Conservation (phyloP, 1,284 basidiomycete genomes). For the Papiliotrema nemorosa region DNA sequence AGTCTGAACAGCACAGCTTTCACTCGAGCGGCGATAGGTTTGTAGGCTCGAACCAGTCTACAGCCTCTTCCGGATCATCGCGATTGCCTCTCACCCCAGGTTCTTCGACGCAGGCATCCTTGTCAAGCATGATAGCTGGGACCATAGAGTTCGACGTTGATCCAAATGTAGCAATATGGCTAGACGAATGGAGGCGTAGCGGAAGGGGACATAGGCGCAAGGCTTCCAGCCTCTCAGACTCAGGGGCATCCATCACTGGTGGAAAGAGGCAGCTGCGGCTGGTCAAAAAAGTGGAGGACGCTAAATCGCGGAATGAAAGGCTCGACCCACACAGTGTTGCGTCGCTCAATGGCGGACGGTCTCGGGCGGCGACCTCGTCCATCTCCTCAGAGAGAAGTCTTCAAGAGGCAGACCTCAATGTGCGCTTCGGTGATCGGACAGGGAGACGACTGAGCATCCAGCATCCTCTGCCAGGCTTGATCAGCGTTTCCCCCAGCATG, state of each 20-base stretch:
- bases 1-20: too few relatives aligned
- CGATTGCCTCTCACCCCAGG: conserved; percentile 24
- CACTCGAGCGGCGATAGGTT: too few relatives aligned
- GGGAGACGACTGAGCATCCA: neutral
- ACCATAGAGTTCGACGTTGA: conserved; percentile 49
- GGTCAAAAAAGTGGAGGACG: conserved; percentile 25
- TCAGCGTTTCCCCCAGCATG: neutral
- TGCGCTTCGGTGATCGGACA: neutral
- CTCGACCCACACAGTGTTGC: too few relatives aligned
- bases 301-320: conserved; percentile 23
- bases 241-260: neutral
- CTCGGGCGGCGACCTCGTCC: neutral
- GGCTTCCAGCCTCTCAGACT: conserved; percentile 4
- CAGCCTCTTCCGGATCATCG: too few relatives aligned
- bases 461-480: neutral
- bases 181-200: conserved; percentile 26
- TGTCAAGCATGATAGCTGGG: conserved; percentile 28
- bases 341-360: conserved; percentile 8
- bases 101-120: conserved; percentile 10
- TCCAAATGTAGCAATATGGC: conserved; percentile 38
- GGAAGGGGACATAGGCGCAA: conserved; percentile 5
- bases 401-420: too few relatives aligned
- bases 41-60: too few relatives aligned
- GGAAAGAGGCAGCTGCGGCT: conserved; percentile 25
- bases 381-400: neutral